phyloP scores from a whole-genome alignment of 2,329 filamentous ascomycete genomes.

The Diatrype stigma region DNA sequence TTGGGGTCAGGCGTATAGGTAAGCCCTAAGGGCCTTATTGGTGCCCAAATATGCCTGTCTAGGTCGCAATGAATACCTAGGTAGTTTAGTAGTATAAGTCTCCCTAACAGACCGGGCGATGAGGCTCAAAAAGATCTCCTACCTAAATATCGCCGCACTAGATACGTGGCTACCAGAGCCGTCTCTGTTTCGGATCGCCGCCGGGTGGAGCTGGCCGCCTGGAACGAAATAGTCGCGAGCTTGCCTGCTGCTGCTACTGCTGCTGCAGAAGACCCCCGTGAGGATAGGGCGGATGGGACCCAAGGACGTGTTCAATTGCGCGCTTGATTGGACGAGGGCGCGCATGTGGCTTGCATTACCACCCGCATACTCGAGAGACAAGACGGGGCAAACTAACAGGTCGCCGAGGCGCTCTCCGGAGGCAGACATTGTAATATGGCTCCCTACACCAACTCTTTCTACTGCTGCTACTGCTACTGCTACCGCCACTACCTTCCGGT shows the following conservation, averaged over 20 bases:
- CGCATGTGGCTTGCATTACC: not conserved
- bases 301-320: not conserved
- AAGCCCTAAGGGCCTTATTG: too few species aligned
- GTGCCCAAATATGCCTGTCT: not conserved
- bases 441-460: not conserved
- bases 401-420: not conserved
- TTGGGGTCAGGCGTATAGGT: too few species aligned
- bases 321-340: not conserved
- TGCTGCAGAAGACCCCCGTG: not conserved
- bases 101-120: not conserved
- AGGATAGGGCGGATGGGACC: not conserved
- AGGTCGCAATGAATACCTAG: not conserved
- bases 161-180: not conserved
- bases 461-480: not conserved
- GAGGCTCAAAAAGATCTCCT: not conserved
- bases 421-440: not conserved
- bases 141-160: not conserved
- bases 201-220: not conserved
- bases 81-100: too few species aligned
- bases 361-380: not conserved
- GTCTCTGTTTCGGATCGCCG: not conserved
- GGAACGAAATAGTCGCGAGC: not conserved
- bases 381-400: not conserved
- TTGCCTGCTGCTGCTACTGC: too few species aligned
- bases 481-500: not conserved